Evolutionary conservation across 345 rosid genomes (phyloP), one percentile per base, ranked within the genome.

Genomic region (Lagerstroemia speciosa): DNA sequence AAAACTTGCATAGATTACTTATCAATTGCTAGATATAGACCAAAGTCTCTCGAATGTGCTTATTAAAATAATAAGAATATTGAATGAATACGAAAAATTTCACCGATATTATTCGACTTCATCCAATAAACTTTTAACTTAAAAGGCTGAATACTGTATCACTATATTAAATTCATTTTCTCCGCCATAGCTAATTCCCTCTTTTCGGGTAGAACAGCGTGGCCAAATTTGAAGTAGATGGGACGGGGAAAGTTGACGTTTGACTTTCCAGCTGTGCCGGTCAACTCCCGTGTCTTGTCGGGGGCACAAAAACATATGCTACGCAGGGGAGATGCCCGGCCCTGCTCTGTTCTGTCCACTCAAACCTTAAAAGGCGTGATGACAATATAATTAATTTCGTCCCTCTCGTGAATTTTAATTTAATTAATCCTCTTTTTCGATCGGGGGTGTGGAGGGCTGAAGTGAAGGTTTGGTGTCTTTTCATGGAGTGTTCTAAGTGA

Each of bases 301-400:
- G 66, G 83, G 80, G 71, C 83, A 79, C 41, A 79, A 80, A 77
- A 69, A 72, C 75, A 74, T 79, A 84, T 82, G 83, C 73, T 76
- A 37, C 66, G 73, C 72, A 73, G 70, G 48, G 61, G 71, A 71
- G 69, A 77, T 74, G 67, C 71, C 52, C 22, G 14, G 0, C 22
- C 22, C 2, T 3, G 4, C 1, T 12, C 17, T 55, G 30, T n/a
- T n/a, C 16, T 55, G 61, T 55, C 61, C 61, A 55, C 61, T 55
- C 61, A 55, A 36, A 26, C 22, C 61, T 55, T 55, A n/a, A 48
- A 84, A 89, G 87, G 81, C 78, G 81, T 83, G 84, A 78, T 78
- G 78, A 63, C 78, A 75, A 69, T n/a, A 78, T 85, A 73, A 80
- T 82, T 75, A 70, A 48, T 3, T 48, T 20, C 55, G 80, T 2